Evolutionary conservation across 129 eudicot species (phyloP).

Genomic region (Solidago caesia): DNA sequence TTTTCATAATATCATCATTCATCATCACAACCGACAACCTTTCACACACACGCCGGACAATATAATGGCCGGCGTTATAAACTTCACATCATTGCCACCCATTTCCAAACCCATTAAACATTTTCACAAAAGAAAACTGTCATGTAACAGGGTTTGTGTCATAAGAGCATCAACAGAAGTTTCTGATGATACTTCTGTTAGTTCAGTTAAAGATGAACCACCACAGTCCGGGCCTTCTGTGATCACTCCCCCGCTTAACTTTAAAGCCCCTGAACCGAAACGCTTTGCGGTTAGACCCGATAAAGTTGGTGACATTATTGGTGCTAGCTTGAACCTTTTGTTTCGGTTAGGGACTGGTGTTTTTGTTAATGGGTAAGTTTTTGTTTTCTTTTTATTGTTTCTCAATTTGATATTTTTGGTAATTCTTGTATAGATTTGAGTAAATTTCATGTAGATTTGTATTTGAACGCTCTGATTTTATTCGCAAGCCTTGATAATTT

Average conservation of each 20-base stretch:
- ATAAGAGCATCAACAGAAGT: constrained; percentile 48
- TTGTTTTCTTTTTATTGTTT: not conserved
- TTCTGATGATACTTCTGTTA: constrained; percentile 39
- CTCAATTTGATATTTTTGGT: not conserved
- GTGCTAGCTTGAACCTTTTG: constrained; percentile 64
- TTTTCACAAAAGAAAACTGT: constrained; percentile 19
- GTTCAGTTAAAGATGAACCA: constrained; percentile 29
- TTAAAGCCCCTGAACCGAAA: constrained; percentile 65
- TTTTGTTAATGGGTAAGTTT: constrained; percentile 53
- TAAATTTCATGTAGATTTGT: not conserved
- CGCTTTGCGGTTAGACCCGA: constrained; percentile 56
- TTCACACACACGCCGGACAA: constrained; percentile 30
- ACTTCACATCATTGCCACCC: constrained; percentile 45
- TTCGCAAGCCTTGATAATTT: no score
- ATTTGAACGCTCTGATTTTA: no score
- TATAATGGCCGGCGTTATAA: constrained; percentile 64
- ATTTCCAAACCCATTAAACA: constrained; percentile 25
- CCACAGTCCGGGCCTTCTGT: constrained; percentile 26
- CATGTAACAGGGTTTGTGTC: constrained; percentile 23
- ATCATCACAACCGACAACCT: not conserved
- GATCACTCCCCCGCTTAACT: constrained; percentile 61
- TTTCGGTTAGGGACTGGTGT: constrained; percentile 68
- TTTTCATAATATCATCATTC: constrained; percentile 3
- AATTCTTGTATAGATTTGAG: not conserved
- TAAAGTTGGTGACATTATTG: constrained; percentile 49